These are phyloP conservation scores for Linderina pennispora DNA, from an alignment of 192 early-diverging fungal species.

Conservation along the genomic window DNA sequence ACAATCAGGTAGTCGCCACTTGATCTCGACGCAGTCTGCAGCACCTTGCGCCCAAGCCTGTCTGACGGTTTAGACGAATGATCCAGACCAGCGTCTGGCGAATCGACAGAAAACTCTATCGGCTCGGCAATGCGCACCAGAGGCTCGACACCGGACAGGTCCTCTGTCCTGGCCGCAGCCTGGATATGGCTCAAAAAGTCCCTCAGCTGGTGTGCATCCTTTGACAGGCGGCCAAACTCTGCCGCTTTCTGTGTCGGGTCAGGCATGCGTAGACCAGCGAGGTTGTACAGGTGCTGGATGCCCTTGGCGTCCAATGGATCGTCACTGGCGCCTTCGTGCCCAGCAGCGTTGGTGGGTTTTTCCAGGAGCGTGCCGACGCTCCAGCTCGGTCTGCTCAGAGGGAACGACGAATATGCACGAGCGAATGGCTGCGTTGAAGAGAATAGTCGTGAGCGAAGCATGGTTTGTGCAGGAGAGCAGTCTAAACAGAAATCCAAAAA, in stretches of 20 bases:
- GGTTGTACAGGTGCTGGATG: slow-evolving; percentile 17
- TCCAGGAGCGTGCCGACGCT: background rate
- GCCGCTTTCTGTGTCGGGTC: slow-evolving; percentile 2
- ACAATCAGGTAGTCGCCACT: slow-evolving; percentile 26
- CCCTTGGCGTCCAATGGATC: too few species aligned
- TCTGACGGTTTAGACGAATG: background rate
- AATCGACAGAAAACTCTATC: slow-evolving; percentile 9
- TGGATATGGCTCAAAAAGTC: slow-evolving; percentile 35
- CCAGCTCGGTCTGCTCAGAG: background rate
- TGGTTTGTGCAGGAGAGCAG: background rate
- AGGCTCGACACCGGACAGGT: slow-evolving; percentile 15
- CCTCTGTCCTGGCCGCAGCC: slow-evolving; percentile 10
- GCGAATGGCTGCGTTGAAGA: too few species aligned
- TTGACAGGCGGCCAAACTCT: slow-evolving; percentile 1
- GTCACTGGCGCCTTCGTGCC: slow-evolving; percentile 1
- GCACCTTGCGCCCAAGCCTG: slow-evolving; percentile 6
- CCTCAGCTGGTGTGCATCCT: slow-evolving; percentile 31
- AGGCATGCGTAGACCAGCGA: slow-evolving; percentile 23
- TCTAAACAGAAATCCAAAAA: too few species aligned
- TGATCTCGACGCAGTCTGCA: slow-evolving; percentile 8
- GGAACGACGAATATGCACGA: too few species aligned
- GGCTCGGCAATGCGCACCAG: slow-evolving; percentile 29
- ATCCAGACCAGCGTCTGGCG: slow-evolving; percentile 7
- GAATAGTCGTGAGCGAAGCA: background rate
- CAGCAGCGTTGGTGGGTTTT: background rate